Conservation (phyloP, 805 yeast genomes). For the Brettanomyces custersianus region DNA sequence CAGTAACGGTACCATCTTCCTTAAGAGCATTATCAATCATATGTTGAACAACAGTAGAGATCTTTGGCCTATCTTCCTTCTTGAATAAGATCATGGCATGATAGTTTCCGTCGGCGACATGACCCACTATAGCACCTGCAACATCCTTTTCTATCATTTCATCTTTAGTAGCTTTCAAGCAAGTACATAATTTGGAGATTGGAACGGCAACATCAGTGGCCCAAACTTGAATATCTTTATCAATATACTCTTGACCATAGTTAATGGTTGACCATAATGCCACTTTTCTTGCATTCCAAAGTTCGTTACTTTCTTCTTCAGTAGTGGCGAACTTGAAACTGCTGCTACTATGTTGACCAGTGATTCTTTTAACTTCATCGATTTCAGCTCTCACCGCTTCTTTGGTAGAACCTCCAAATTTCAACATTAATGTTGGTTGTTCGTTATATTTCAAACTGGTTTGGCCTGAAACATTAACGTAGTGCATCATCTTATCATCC, state of each 20-base stretch:
- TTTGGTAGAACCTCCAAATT: slow-evolving; percentile 56
- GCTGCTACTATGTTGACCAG: slow-evolving; percentile 36
- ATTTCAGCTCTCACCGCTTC: slow-evolving; percentile 43
- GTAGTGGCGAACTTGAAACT: slow-evolving; percentile 55
- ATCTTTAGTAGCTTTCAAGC: slow-evolving; percentile 52
- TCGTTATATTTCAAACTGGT: slow-evolving; percentile 52
- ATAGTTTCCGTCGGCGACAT: slow-evolving; percentile 88
- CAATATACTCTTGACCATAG: slow-evolving; percentile 42
- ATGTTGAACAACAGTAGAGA: slow-evolving; percentile 51
- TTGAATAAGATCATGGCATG: slow-evolving; percentile 62
- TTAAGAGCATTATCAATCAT: slow-evolving; percentile 60
- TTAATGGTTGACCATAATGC: slow-evolving; percentile 65
- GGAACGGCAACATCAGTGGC: slow-evolving; percentile 92
- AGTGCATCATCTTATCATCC: slow-evolving; percentile 64
- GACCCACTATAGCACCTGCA: slow-evolving; percentile 66
- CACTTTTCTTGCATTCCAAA: slow-evolving; percentile 78
- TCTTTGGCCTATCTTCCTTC: slow-evolving; percentile 39
- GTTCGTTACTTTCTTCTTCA: slow-evolving; percentile 57
- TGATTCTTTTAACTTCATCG: slow-evolving; percentile 33
- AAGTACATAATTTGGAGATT: slow-evolving; percentile 53
- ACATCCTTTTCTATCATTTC: slow-evolving; percentile 56
- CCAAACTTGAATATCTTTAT: slow-evolving; percentile 65
- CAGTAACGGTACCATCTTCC: slow-evolving; percentile 80
- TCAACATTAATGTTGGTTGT: slow-evolving; percentile 65
- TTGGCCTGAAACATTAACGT: slow-evolving; percentile 55